A percentile compares a stretch with the other conserved stretches of the same genome.
Evolutionary conservation across 1,139 yeast species (phyloP).

Genomic region (Debaryomyces robertsiae): DNA sequence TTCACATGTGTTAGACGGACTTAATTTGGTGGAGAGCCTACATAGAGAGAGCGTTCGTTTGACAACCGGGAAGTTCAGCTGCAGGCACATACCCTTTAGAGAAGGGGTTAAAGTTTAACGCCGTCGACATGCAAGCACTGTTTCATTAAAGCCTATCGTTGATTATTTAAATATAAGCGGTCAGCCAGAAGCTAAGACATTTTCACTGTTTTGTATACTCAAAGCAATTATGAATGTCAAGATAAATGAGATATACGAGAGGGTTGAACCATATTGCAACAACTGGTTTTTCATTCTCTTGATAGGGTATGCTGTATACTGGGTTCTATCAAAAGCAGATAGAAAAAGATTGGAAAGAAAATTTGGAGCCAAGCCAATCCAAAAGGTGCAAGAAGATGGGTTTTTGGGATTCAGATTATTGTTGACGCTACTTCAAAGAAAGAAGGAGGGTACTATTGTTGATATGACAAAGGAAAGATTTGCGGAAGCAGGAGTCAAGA

Average conservation of each 20-base stretch:
- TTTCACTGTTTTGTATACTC: no score
- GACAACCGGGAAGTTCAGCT: background rate
- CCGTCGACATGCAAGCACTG: no score
- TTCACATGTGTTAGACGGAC: constrained; percentile 1
- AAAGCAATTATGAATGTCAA: no score
- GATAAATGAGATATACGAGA: background rate
- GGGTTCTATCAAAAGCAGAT: background rate
- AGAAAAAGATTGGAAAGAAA: constrained; percentile 13
- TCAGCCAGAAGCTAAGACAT: no score
- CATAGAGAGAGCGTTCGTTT: background rate
- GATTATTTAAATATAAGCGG: no score
- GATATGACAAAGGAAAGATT: constrained; percentile 23
- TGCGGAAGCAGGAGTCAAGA: constrained; percentile 7
- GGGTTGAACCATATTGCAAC: background rate
- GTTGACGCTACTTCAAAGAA: constrained; percentile 17
- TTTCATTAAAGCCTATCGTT: background rate
- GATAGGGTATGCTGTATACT: background rate
- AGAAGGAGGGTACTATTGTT: constrained; percentile 27
- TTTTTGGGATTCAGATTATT: constrained; percentile 28
- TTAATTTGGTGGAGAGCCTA: background rate
- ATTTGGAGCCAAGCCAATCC: constrained; percentile 24
- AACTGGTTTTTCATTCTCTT: background rate
- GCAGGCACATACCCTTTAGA: no score
- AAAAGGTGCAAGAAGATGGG: constrained; percentile 18
- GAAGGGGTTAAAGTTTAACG: no score